These are phyloP conservation scores for Yarrowia keelungensis DNA, from an alignment of 805 yeast genomes.

Conservation along the genomic window DNA sequence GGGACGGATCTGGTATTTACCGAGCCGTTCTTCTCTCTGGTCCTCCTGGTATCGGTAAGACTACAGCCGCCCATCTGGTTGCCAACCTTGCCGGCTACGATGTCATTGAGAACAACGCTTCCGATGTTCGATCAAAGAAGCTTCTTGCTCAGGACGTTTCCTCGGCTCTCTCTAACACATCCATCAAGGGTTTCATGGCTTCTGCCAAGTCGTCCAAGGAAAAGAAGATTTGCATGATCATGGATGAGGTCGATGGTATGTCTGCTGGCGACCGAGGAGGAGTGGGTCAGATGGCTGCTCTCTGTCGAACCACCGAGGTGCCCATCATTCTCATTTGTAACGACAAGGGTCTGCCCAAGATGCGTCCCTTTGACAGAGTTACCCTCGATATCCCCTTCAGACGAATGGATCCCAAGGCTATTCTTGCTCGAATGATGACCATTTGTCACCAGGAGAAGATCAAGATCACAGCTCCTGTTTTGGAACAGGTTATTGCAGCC, in stretches of 20 bases:
- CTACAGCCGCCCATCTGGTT: conserved; percentile 85
- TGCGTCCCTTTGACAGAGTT: conserved; percentile 92
- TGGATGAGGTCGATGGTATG: conserved; percentile 99
- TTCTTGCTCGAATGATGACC: conserved; percentile 84
- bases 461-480: conserved; percentile 76
- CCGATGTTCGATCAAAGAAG: conserved; percentile 84
- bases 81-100: conserved; percentile 81
- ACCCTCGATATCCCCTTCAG: conserved; percentile 83
- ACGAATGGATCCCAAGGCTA: conserved; percentile 83
- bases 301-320: conserved; percentile 82
- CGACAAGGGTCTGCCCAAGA: conserved; percentile 89
- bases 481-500: conserved; percentile 82
- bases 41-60: conserved; percentile 95
- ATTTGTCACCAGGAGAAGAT: conserved; percentile 87
- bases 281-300: conserved; percentile 89
- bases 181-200: conserved; percentile 79
- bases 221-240: conserved; percentile 76
- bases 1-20: conserved; percentile 70
- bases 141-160: conserved; percentile 72
- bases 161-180: conserved; percentile 77
- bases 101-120: conserved; percentile 86
- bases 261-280: conserved; percentile 99
- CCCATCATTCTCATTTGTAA: conserved; percentile 95
- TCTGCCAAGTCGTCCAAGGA: conserved; percentile 48
- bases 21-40: conserved; percentile 90